Percentiles rank a stretch among this genome's conserved stretches.
These are phyloP conservation scores for Trichoderma reesei DNA, from an alignment of 495 filamentous ascomycete genomes.

Conservation along the genomic window DNA sequence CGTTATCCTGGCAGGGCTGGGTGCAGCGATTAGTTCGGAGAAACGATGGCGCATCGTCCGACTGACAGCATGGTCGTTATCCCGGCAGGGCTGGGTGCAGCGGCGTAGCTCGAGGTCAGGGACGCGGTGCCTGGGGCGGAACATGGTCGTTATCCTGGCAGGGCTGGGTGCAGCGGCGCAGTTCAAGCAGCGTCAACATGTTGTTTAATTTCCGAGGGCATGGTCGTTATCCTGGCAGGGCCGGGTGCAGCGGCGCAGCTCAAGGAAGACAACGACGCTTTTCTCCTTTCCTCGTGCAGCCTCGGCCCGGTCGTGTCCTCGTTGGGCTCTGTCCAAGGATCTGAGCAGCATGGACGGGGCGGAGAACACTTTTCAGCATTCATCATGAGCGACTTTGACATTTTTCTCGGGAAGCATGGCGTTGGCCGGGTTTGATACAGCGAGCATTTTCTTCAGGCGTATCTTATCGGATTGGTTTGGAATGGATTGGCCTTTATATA, in stretches of 20 bases:
- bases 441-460: too few relatives aligned
- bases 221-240: constrained; percentile 8
- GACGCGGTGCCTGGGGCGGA: not conserved
- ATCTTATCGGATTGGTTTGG: too few relatives aligned
- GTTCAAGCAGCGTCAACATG: not conserved
- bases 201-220: not conserved
- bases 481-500: too few relatives aligned
- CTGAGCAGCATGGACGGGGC: not conserved
- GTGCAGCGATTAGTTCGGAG: constrained; percentile 1
- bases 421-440: too few relatives aligned
- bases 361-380: too few relatives aligned
- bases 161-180: constrained; percentile 6
- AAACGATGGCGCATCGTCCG: not conserved
- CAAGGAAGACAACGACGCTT: not conserved
- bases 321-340: not conserved
- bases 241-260: constrained; percentile 6
- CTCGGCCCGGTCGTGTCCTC: not conserved
- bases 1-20: constrained; percentile 6
- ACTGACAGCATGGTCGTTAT: constrained; percentile 4
- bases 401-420: too few relatives aligned
- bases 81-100: constrained; percentile 5
- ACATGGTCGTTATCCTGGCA: constrained; percentile 8
- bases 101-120: not conserved
- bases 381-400: not conserved
- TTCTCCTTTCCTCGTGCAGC: not conserved